Evolutionary conservation across 73 alveolate genomes (phyloP).

Genomic region (Paramecium bursaria): DNA sequence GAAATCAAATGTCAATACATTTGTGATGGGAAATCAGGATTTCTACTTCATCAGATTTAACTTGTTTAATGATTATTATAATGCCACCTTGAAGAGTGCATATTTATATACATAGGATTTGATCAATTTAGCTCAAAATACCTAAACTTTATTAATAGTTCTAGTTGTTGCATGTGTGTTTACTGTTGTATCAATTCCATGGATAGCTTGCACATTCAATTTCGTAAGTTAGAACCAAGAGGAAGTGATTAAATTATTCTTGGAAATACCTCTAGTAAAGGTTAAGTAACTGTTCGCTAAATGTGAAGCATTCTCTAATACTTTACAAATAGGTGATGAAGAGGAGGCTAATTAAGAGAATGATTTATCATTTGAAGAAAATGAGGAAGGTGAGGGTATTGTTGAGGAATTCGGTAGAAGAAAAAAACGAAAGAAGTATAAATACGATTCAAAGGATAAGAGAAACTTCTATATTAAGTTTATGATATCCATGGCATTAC

Average conservation of each 20-base stretch:
- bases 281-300: constrained; percentile 60
- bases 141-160: neutral
- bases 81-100: constrained; percentile 47
- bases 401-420: constrained; percentile 70
- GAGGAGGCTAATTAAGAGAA: constrained; percentile 60
- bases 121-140: neutral
- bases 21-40: neutral
- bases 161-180: constrained; percentile 62
- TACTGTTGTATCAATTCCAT: constrained; percentile 38
- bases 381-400: constrained; percentile 58
- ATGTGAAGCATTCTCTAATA: constrained; percentile 67
- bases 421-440: constrained; percentile 66
- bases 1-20: constrained; percentile 7
- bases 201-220: constrained; percentile 61
- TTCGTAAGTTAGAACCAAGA: constrained; percentile 61
- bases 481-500: constrained; percentile 15
- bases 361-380: constrained; percentile 48
- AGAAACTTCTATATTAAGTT: constrained; percentile 63
- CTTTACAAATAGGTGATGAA: constrained; percentile 67
- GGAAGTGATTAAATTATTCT: constrained; percentile 45
- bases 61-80: constrained; percentile 53
- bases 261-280: constrained; percentile 64
- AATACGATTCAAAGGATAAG: constrained; percentile 64
- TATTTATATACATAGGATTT: constrained; percentile 43
- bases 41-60: constrained; percentile 51